Percentiles rank a stretch among this genome's conserved stretches.
phyloP scores from a whole-genome alignment of 768 basidiomycete genomes.

The button mushroom (Agaricus bisporus) region DNA sequence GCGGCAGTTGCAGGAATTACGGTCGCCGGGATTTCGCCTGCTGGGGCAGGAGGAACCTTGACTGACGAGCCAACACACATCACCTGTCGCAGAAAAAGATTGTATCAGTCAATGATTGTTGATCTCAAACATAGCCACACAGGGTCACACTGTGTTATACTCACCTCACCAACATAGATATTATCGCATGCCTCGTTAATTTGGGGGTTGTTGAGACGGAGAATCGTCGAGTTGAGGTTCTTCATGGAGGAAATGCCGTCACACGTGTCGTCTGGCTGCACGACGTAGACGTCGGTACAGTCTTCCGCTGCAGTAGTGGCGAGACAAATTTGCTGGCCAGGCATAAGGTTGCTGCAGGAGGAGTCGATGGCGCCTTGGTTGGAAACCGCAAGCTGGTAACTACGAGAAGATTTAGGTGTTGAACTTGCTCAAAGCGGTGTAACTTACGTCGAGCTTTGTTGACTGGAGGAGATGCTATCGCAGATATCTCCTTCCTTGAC shows the following conservation, averaged over 20 bases:
- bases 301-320: slow-evolving; percentile 48
- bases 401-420: slow-evolving; percentile 19
- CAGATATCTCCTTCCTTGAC: slow-evolving; percentile 56
- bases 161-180: slow-evolving; percentile 72
- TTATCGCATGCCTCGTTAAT: slow-evolving; percentile 50
- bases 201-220: slow-evolving; percentile 72
- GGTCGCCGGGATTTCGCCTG: slow-evolving; percentile 18
- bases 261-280: slow-evolving; percentile 53
- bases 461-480: slow-evolving; percentile 55
- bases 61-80: slow-evolving; percentile 42
- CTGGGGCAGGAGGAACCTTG: slow-evolving; percentile 36
- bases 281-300: slow-evolving; percentile 56
- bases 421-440: not conserved
- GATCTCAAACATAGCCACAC: not conserved
- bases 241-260: slow-evolving; percentile 32
- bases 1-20: slow-evolving; percentile 26
- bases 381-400: slow-evolving; percentile 68
- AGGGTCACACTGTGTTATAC: slow-evolving; percentile 14
- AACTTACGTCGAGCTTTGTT: slow-evolving; percentile 58
- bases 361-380: slow-evolving; percentile 47
- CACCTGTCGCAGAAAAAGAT: slow-evolving; percentile 29
- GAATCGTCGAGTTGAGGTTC: slow-evolving; percentile 45
- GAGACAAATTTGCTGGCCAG: slow-evolving; percentile 52
- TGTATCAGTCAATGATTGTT: not conserved
- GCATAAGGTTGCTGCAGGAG: slow-evolving; percentile 52